A percentile compares a stretch with the other conserved stretches of the same genome.
phyloP scores from a whole-genome alignment of 345 rosid genomes.

The Balakata baccata region DNA sequence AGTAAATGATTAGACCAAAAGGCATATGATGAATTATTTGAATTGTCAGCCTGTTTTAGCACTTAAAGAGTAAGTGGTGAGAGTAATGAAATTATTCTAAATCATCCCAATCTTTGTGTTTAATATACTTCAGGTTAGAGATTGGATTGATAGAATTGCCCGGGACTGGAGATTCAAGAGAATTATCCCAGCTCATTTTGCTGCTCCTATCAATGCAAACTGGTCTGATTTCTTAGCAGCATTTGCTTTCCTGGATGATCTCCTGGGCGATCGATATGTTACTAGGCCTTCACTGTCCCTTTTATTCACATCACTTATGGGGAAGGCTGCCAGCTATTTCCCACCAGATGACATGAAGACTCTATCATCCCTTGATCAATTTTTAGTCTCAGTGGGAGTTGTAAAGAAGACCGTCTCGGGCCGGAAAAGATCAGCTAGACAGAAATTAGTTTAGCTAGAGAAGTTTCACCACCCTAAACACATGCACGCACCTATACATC shows the following conservation, averaged over 20 bases:
- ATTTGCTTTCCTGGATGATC: constrained; percentile 83
- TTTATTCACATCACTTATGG: constrained; percentile 66
- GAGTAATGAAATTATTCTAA: constrained; percentile 7
- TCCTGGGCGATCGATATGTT: constrained; percentile 62
- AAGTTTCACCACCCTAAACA: background rate
- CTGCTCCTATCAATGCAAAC: constrained; percentile 77
- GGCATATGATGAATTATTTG: background rate
- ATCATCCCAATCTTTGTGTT: constrained; percentile 1
- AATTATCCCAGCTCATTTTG: constrained; percentile 95
- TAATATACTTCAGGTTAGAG: constrained; percentile 57
- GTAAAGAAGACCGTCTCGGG: constrained; percentile 93
- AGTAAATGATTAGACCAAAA: background rate
- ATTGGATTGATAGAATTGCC: constrained; percentile 81
- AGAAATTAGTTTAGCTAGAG: background rate
- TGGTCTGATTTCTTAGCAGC: constrained; percentile 85
- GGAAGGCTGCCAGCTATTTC: constrained; percentile 93
- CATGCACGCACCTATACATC: background rate
- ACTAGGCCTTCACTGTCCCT: constrained; percentile 70
- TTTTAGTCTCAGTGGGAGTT: constrained; percentile 82
- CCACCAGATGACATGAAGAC: constrained; percentile 98
- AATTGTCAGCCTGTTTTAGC: background rate
- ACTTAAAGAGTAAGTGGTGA: background rate
- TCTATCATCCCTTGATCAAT: constrained; percentile 84
- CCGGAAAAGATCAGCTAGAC: constrained; percentile 38
- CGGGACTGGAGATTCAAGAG: constrained; percentile 90